phyloP scores from a whole-genome alignment of 2,329 filamentous ascomycete genomes.

The Balansia obtecta region DNA sequence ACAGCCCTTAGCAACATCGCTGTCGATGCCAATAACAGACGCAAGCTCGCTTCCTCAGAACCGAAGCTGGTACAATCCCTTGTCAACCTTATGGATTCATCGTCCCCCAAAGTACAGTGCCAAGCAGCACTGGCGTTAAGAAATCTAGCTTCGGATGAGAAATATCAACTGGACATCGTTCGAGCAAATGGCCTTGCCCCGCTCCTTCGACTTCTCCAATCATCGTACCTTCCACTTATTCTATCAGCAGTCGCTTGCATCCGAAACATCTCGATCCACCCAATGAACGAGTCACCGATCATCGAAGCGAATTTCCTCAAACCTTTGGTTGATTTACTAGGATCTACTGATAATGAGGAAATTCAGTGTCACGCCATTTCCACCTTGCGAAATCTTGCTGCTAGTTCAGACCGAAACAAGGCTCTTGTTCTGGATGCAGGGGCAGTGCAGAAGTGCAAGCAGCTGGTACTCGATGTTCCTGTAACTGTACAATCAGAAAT shows the following conservation, averaged over 20 bases:
- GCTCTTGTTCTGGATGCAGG: conserved; percentile 93
- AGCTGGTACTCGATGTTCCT: conserved; percentile 84
- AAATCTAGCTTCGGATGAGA: conserved; percentile 94
- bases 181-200: conserved; percentile 74
- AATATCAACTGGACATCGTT: conserved; percentile 97
- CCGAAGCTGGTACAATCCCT: conserved; percentile 84
- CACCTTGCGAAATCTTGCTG: conserved; percentile 85
- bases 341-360: conserved; percentile 94
- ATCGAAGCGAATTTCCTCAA: conserved; percentile 95
- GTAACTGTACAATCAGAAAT: conserved; percentile 96
- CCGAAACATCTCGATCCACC: conserved; percentile 97
- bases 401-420: conserved; percentile 96
- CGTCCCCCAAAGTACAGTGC: conserved; percentile 94
- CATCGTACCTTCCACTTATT: conserved; percentile 89
- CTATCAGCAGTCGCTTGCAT: conserved; percentile 96
- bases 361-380: conserved; percentile 99
- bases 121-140: conserved; percentile 88
- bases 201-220: conserved; percentile 80
- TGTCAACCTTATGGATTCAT: conserved; percentile 94
- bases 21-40: conserved; percentile 81
- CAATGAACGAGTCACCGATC: conserved; percentile 93
- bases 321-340: conserved; percentile 83
- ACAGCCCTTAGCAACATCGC: conserved; percentile 98
- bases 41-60: conserved; percentile 83
- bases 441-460: conserved; percentile 96